phyloP scores from a whole-genome alignment of 306 rosid species.

The Cicer pinnatifidum region DNA sequence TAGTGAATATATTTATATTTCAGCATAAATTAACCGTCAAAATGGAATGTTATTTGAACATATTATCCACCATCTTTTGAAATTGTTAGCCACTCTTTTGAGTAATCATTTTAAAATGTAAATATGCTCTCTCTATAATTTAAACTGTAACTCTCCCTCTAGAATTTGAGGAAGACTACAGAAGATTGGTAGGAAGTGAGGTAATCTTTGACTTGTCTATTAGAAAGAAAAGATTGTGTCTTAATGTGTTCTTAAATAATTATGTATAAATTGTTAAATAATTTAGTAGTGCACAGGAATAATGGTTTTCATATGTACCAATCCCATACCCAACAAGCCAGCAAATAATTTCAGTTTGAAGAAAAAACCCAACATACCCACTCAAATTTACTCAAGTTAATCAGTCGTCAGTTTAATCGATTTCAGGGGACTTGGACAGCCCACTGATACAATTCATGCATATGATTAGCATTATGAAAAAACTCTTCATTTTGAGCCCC shows the following conservation, averaged over 20 bases:
- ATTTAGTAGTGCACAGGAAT: not conserved
- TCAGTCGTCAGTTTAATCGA: conserved; percentile 39
- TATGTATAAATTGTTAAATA: conserved; percentile 22
- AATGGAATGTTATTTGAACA: conserved; percentile 23
- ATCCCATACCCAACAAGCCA: conserved; percentile 38
- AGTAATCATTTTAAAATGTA: conserved; percentile 34
- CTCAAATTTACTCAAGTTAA: conserved; percentile 35
- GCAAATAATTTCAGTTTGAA: conserved; percentile 36
- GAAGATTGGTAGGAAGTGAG: conserved; percentile 19
- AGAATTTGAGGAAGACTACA: not conserved
- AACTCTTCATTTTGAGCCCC: conserved; percentile 31
- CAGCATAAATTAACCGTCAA: conserved; percentile 6
- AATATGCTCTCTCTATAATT: conserved; percentile 14
- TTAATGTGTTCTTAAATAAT: conserved; percentile 37
- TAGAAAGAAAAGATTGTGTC: conserved; percentile 8
- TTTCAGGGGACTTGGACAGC: conserved; percentile 38
- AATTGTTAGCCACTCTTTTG: conserved; percentile 9
- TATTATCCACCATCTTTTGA: conserved; percentile 14
- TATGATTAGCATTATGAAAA: conserved; percentile 18
- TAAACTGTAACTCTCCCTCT: not conserved
- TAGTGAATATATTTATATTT: conserved; percentile 20
- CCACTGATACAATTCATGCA: conserved; percentile 40
- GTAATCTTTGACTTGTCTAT: not conserved
- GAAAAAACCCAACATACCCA: conserved; percentile 35
- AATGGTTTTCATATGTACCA: conserved; percentile 37